Conservation (phyloP, 768 basidiomycete genomes). For the Leccinellum albellum region DNA sequence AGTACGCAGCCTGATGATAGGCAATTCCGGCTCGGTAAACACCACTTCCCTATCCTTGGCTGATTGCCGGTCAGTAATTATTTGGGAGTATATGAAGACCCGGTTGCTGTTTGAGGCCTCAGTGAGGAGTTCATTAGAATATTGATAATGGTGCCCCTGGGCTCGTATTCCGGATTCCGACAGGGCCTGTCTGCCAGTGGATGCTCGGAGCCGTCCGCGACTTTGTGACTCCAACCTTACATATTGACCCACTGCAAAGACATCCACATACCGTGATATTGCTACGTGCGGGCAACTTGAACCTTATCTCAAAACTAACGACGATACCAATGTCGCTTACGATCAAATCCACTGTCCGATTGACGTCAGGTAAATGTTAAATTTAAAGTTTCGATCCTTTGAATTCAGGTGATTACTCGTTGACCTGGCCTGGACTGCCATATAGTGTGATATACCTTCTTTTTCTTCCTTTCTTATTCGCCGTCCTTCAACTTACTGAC, state of each 20-base stretch:
- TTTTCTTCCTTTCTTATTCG: not conserved
- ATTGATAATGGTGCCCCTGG: not conserved
- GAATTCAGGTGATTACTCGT: constrained; percentile 26
- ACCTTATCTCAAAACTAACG: not conserved
- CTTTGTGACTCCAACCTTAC: not conserved
- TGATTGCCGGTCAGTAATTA: not conserved
- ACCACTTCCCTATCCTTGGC: not conserved
- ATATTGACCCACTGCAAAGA: not conserved
- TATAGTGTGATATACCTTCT: too few species aligned
- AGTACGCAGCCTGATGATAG: not conserved
- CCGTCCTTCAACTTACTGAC: not conserved
- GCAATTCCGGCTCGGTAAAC: not conserved
- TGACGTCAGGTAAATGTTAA: constrained; percentile 32
- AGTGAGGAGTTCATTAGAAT: not conserved
- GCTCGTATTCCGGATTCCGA: constrained; percentile 6
- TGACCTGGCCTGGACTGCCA: not conserved
- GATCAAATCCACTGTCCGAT: constrained; percentile 30
- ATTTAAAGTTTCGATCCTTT: constrained; percentile 9
- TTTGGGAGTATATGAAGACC: not conserved
- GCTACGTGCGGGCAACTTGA: not conserved
- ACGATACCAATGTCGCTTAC: constrained; percentile 23
- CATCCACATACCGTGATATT: not conserved
- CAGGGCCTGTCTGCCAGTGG: too few species aligned
- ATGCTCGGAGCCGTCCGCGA: not conserved
- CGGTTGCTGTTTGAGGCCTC: not conserved